Evolutionary conservation across 495 filamentous ascomycete species (phyloP).

Genomic region (Zalerion maritima): DNA sequence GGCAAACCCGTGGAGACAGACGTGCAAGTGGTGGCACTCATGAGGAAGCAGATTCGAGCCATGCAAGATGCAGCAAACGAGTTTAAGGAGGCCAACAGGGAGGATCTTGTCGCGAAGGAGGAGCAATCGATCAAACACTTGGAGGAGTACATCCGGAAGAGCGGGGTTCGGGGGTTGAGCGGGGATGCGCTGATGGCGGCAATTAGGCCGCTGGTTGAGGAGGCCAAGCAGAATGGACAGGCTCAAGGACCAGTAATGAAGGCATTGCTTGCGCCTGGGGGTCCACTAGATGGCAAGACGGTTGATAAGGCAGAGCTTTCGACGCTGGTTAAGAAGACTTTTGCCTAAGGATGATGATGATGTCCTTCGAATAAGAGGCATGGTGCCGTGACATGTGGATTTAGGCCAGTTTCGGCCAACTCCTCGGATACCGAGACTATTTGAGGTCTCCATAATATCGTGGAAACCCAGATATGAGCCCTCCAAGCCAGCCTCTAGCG

Average conservation of each 20-base stretch:
- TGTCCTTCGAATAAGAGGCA: too few relatives aligned
- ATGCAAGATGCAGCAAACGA: slow-evolving; percentile 29
- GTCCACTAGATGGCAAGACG: slow-evolving; percentile 22
- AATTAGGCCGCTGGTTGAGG: slow-evolving; percentile 23
- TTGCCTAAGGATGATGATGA: too few relatives aligned
- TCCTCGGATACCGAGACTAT: too few relatives aligned
- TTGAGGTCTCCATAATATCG: too few relatives aligned
- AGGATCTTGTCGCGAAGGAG: slow-evolving; percentile 42
- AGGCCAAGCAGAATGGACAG: slow-evolving; percentile 14
- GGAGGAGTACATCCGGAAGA: slow-evolving; percentile 30
- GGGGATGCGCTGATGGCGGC: slow-evolving; percentile 23
- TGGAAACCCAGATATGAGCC: too few relatives aligned
- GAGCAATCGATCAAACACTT: slow-evolving; percentile 29
- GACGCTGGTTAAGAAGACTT: slow-evolving; percentile 21
- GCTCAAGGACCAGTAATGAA: slow-evolving; percentile 21
- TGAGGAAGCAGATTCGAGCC: slow-evolving; percentile 27
- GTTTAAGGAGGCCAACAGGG: slow-evolving; percentile 31
- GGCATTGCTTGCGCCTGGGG: slow-evolving; percentile 17
- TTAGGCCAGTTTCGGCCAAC: too few relatives aligned
- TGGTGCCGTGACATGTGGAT: too few relatives aligned
- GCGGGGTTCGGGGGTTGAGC: slow-evolving; percentile 25
- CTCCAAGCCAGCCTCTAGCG: too few relatives aligned
- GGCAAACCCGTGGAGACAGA: slow-evolving; percentile 38
- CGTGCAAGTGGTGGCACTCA: slow-evolving; percentile 37
- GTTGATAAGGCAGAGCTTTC: slow-evolving; percentile 20